phyloP scores from a whole-genome alignment of 1,139 yeast species.

The Blastobotrys illinoisensis region DNA sequence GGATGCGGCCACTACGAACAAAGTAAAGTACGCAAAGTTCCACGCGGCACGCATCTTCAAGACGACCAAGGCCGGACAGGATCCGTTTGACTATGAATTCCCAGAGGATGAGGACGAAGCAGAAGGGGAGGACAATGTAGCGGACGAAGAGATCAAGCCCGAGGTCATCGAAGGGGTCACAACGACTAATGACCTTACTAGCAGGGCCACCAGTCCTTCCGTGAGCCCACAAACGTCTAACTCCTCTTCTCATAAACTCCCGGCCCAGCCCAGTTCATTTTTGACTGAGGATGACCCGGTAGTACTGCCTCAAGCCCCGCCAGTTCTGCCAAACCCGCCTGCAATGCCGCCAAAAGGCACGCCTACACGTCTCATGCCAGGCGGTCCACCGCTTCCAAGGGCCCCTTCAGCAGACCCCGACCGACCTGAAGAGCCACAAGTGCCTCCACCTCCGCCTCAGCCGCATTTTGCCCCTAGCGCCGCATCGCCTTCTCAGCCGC shows the following conservation, averaged over 20 bases:
- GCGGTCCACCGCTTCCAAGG: slow-evolving; percentile 11
- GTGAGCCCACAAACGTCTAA: background rate
- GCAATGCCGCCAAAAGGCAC: slow-evolving; percentile 10
- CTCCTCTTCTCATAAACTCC: background rate
- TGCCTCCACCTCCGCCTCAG: slow-evolving; percentile 14
- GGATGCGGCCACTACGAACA: slow-evolving; percentile 33
- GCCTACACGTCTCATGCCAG: slow-evolving; percentile 9
- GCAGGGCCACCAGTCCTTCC: background rate
- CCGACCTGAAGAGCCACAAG: slow-evolving; percentile 10
- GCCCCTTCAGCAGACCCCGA: slow-evolving; percentile 14
- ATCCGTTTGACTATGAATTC: slow-evolving; percentile 46
- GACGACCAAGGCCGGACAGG: slow-evolving; percentile 41
- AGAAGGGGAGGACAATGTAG: slow-evolving; percentile 14
- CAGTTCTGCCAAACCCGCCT: slow-evolving; percentile 18
- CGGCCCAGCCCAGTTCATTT: slow-evolving; percentile 1
- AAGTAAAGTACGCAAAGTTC: slow-evolving; percentile 50
- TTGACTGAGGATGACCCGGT: slow-evolving; percentile 1
- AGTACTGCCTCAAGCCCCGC: slow-evolving; percentile 14
- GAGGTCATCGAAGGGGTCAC: slow-evolving; percentile 4
- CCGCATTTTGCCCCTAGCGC: slow-evolving; percentile 9
- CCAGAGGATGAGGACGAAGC: slow-evolving; percentile 26
- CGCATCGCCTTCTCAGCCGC: background rate
- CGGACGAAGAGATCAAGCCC: slow-evolving; percentile 35
- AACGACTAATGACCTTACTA: background rate
- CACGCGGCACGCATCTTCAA: slow-evolving; percentile 53